Base-by-base conservation (phyloP, 2,329 filamentous ascomycete species). In the Ophiostoma sp. region DNA sequence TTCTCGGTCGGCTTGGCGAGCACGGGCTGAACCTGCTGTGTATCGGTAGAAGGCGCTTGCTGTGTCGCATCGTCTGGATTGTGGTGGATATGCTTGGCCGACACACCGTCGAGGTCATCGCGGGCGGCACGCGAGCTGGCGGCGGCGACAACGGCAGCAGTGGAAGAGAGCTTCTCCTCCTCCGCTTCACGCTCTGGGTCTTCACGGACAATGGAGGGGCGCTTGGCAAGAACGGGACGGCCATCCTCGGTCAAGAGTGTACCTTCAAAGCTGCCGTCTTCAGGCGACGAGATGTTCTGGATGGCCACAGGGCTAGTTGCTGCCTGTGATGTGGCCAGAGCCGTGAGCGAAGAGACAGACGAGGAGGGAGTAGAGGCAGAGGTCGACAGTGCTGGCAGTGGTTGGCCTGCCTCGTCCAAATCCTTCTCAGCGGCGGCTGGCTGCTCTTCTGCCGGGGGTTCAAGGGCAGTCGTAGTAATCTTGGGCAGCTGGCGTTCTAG, bases 121-220 rank as follows among this genome's bases (percentile, higher is more conserved):
- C 52, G n/a, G 77, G 75, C 25, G 79, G 77, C 61, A 73, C 78
- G 45, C 76, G 77, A 33, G 59, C 73, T 11, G 28, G 63, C 9
- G 25, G 68, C 45, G 31, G 57, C 31, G n/a, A 74, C 22, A 19
- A 59, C 55, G 15, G 69, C 69, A 19, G 69, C 57, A 9, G 28
- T 19, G 15, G 55, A 17, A 7, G 55, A 42, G 6, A 50, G 69
- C 42, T 77, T 73, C 17, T 75, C 63, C 48, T 78, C 76, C 7
- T 76, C 72, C 6, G 75, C 76, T 22, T 80, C 79, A 6, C 71
- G 77, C 55, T 80, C 79, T 2, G 78, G 74, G 55, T 79, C 79
- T 74, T 89, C 87, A 17, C 80, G 80, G 0, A 87, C 84, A 15
- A 84, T 79, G 3, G 84, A 85, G 0, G 74, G 75, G 52, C 75